A percentile compares a stretch with the other conserved stretches of the same genome.
phyloP scores from a whole-genome alignment of 441 rosid species.

The Gossypium schwendimanii region DNA sequence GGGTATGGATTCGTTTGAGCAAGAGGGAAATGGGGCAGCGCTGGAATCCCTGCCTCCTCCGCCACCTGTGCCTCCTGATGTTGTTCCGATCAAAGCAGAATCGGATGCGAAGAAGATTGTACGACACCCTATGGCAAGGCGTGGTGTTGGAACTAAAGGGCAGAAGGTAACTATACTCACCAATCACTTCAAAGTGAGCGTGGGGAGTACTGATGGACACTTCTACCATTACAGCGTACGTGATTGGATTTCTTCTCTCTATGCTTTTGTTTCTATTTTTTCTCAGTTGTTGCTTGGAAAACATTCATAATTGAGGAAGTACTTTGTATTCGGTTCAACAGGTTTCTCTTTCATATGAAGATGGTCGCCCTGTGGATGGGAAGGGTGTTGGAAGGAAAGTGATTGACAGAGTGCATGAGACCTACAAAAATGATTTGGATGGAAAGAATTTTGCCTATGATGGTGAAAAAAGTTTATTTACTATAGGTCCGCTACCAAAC shows the following conservation, averaged over 20 bases:
- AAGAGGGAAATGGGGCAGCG: constrained; percentile 24
- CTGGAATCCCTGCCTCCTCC: constrained; percentile 34
- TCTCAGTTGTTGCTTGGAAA: neutral
- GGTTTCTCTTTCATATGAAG: constrained; percentile 50
- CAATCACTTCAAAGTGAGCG: constrained; percentile 46
- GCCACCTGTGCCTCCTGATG: constrained; percentile 26
- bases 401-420: constrained; percentile 43
- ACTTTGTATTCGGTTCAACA: constrained; percentile 17
- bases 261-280: neutral
- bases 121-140: constrained; percentile 45
- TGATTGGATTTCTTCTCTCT: neutral
- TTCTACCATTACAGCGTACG: constrained; percentile 54
- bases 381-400: constrained; percentile 46
- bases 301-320: neutral
- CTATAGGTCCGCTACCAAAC: constrained; percentile 38
- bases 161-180: constrained; percentile 34
- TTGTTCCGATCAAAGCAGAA: constrained; percentile 28
- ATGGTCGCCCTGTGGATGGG: constrained; percentile 47
- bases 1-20: constrained; percentile 22
- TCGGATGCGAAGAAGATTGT: constrained; percentile 15
- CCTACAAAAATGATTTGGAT: constrained; percentile 33
- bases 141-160: constrained; percentile 36
- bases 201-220: constrained; percentile 26
- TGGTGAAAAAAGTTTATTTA: constrained; percentile 50
- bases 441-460: constrained; percentile 53